These are phyloP conservation scores for Scutellaria minor DNA, from an alignment of 257 asterid species.

Conservation along the genomic window DNA sequence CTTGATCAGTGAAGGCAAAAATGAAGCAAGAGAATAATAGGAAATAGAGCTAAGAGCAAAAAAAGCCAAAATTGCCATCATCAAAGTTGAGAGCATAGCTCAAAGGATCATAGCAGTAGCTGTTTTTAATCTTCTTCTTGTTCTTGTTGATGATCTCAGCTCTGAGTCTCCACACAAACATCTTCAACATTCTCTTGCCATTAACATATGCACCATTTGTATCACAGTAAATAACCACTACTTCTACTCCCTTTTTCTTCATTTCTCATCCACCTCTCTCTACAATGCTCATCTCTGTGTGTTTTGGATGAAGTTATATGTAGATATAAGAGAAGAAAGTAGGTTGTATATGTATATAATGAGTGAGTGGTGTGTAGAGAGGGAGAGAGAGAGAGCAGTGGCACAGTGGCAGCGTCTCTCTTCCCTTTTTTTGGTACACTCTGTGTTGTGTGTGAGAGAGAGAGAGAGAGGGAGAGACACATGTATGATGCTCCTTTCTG, in stretches of 20 bases:
- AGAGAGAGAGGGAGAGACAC: constrained; percentile 2
- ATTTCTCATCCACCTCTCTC: too few species aligned
- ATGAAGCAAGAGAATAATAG: not conserved
- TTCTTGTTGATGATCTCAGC: constrained; percentile 31
- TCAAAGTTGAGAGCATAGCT: constrained; percentile 44
- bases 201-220: constrained; percentile 1
- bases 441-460: not conserved
- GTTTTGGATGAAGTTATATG: not conserved
- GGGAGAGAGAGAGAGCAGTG: not conserved
- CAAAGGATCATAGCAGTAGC: constrained; percentile 40
- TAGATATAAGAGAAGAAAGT: not conserved
- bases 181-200: constrained; percentile 33
- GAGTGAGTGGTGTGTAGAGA: constrained; percentile 1
- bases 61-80: constrained; percentile 37
- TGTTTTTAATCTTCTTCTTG: constrained; percentile 12
- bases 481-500: constrained; percentile 24
- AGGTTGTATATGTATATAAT: constrained; percentile 5
- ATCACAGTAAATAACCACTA: constrained; percentile 13
- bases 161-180: constrained; percentile 31
- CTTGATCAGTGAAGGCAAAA: not conserved
- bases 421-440: constrained; percentile 16
- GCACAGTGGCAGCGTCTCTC: constrained; percentile 6
- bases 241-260: constrained; percentile 29
- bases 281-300: too few species aligned
- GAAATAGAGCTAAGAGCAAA: constrained; percentile 23